phyloP scores from a whole-genome alignment of 176 grass and related monocot genomes.

The Urochloa ruziziensis region DNA sequence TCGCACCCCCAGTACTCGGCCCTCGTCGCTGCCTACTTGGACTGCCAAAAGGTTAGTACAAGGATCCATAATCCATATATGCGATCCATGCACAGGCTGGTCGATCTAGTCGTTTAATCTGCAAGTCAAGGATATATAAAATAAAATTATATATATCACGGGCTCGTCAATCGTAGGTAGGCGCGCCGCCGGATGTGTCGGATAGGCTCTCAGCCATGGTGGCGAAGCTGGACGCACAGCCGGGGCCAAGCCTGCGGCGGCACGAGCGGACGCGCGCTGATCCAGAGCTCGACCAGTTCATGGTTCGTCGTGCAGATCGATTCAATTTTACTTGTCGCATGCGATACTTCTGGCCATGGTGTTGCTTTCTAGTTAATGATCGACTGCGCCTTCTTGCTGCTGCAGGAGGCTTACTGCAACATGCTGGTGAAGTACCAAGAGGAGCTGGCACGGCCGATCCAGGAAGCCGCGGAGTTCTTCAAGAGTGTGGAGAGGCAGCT shows the following conservation, averaged over 20 bases:
- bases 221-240: constrained; percentile 31
- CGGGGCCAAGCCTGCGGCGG: not conserved
- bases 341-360: constrained; percentile 3
- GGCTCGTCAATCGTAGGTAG: constrained; percentile 33
- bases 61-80: too few species aligned
- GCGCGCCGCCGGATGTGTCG: constrained; percentile 61
- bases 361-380: not conserved
- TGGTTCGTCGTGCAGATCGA: constrained; percentile 38
- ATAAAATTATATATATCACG: not conserved
- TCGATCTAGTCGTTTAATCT: constrained; percentile 1
- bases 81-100: too few species aligned
- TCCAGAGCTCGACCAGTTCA: constrained; percentile 92
- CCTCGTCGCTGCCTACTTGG: constrained; percentile 61
- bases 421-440: constrained; percentile 73
- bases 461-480: constrained; percentile 76
- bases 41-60: constrained; percentile 80
- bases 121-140: not conserved
- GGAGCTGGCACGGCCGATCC: constrained; percentile 70
- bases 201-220: constrained; percentile 53
- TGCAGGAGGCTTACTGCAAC: constrained; percentile 75
- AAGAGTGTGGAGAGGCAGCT: constrained; percentile 64
- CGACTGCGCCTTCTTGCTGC: not conserved
- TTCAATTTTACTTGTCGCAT: not conserved
- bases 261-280: constrained; percentile 37
- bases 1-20: constrained; percentile 76